phyloP scores from a whole-genome alignment of 2,329 filamentous ascomycete genomes.

The Ophiocordyceps camponoti-leonardi region DNA sequence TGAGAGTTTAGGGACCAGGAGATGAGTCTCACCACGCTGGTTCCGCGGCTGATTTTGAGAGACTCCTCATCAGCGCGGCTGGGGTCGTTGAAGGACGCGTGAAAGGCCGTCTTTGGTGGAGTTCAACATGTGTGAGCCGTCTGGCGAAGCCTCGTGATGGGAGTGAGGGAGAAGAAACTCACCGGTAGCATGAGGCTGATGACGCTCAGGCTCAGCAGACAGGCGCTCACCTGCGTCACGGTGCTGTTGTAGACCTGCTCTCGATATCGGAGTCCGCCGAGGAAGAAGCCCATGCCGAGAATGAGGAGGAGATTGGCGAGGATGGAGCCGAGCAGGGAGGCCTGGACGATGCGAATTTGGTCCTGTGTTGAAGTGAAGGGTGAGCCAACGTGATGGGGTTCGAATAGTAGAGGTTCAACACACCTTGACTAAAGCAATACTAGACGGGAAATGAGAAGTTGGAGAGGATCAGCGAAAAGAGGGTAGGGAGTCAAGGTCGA shows the following conservation, averaged over 20 bases:
- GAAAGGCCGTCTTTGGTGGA: constrained; percentile 58
- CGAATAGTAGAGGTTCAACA: too few relatives aligned
- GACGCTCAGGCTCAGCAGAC: constrained; percentile 75
- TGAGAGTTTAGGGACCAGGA: too few relatives aligned
- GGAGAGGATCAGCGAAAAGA: background rate
- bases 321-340: constrained; percentile 77
- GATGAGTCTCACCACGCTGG: constrained; percentile 51
- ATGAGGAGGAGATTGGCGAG: constrained; percentile 78
- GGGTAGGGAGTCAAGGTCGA: too few relatives aligned
- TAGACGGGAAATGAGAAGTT: too few relatives aligned
- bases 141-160: background rate
- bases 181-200: constrained; percentile 75
- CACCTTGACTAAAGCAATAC: constrained; percentile 57
- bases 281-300: constrained; percentile 77
- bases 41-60: constrained; percentile 74
- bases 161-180: constrained; percentile 10
- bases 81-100: constrained; percentile 60
- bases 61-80: constrained; percentile 50
- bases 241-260: constrained; percentile 94
- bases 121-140: constrained; percentile 10
- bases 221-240: constrained; percentile 91
- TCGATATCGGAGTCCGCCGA: constrained; percentile 71
- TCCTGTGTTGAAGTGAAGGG: too few relatives aligned
- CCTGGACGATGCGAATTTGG: constrained; percentile 83
- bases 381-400: background rate